Conservation (phyloP, 352 stramenopile species). For the Phytopythium montanum region DNA sequence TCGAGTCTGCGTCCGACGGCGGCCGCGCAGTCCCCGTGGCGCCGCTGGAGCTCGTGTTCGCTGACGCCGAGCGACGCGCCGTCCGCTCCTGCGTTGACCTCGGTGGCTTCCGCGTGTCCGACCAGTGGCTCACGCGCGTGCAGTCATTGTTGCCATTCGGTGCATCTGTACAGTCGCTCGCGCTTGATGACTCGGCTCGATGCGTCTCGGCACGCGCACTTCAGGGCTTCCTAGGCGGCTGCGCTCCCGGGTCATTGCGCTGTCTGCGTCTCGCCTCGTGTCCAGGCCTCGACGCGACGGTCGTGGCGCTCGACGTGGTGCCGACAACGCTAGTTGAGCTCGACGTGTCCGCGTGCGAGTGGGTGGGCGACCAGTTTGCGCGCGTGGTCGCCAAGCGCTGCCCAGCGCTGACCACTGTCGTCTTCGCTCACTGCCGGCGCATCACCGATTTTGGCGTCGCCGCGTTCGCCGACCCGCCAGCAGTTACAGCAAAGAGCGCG, state of each 20-base stretch:
- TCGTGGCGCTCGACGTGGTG: slow-evolving; percentile 2
- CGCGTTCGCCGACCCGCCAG: slow-evolving; percentile 41
- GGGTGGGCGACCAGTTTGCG: slow-evolving; percentile 52
- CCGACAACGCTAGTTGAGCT: slow-evolving; percentile 21
- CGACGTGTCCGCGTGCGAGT: slow-evolving; percentile 62
- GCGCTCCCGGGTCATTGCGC: not conserved
- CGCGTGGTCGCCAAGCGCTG: slow-evolving; percentile 40
- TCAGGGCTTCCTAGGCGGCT: not conserved
- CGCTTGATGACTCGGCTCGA: slow-evolving; percentile 3
- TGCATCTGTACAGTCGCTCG: not conserved
- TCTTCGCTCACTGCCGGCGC: slow-evolving; percentile 41
- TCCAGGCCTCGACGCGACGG: not conserved
- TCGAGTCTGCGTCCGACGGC: not conserved
- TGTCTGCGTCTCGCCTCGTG: not conserved
- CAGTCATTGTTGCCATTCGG: not conserved
- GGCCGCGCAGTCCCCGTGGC: not conserved
- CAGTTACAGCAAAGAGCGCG: not conserved
- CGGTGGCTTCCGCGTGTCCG: slow-evolving; percentile 6
- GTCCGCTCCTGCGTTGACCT: slow-evolving; percentile 1
- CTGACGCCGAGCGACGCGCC: slow-evolving; percentile 1
- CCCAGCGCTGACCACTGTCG: slow-evolving; percentile 24
- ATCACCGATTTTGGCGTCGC: slow-evolving; percentile 71
- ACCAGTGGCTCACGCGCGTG: slow-evolving; percentile 6
- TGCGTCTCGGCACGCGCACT: slow-evolving; percentile 1
- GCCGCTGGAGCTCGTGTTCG: slow-evolving; percentile 7